phyloP scores from a whole-genome alignment of 139 green algal species.

The Chlorella vulgaris region DNA sequence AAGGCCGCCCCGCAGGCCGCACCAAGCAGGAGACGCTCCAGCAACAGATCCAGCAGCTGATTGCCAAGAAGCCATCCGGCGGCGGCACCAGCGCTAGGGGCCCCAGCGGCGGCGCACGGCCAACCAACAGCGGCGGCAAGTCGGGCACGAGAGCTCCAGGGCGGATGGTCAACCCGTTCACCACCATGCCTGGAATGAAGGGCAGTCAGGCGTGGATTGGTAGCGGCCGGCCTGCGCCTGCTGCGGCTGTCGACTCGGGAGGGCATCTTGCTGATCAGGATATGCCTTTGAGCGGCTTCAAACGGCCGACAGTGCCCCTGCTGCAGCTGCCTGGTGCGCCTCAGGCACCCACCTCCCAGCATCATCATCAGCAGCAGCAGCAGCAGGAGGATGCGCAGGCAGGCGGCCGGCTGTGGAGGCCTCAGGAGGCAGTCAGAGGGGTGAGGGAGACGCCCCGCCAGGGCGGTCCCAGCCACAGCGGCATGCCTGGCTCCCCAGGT shows the following conservation, averaged over 20 bases:
- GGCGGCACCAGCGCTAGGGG: not conserved
- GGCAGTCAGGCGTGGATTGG: not conserved
- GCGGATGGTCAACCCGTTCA: constrained; percentile 37
- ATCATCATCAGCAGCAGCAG: not conserved
- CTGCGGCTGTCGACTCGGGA: not conserved
- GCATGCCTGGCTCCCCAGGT: not conserved
- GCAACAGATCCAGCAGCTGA: constrained; percentile 4
- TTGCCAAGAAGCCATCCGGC: not conserved
- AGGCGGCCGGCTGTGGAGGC: constrained; percentile 16
- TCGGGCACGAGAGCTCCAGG: not conserved
- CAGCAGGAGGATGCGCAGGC: not conserved
- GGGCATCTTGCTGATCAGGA: constrained; percentile 6
- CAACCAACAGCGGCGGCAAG: not conserved
- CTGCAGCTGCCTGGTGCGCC: not conserved
- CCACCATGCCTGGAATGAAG: constrained; percentile 28
- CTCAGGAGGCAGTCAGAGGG: constrained; percentile 8
- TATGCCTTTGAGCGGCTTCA: not conserved
- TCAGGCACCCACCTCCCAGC: too few species aligned
- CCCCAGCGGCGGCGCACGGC: not conserved
- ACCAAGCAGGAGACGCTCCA: constrained; percentile 13
- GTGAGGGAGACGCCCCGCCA: constrained; percentile 9
- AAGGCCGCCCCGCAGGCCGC: not conserved
- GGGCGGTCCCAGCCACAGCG: not conserved
- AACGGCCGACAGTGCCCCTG: not conserved
- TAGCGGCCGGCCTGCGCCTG: not conserved